Base-by-base conservation (phyloP, 1,139 yeast species). In the Candida freyschussii region DNA sequence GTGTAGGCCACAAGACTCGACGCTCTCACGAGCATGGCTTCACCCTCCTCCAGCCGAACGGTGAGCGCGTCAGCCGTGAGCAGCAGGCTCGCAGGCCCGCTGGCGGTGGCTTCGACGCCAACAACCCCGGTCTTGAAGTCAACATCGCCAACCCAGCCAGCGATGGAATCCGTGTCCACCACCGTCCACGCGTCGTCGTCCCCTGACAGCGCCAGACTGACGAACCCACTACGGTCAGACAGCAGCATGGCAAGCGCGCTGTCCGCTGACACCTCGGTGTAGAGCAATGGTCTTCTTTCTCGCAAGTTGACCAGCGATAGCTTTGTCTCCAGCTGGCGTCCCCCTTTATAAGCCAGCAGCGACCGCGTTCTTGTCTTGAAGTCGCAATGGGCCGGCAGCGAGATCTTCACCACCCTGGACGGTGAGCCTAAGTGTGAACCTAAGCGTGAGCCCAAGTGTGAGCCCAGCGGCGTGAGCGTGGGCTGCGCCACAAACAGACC, bases 371-470 rank as follows among this genome's bases (percentile, higher is more conserved):
- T 57, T 15, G 69, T 61, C 41, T 62, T 69, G 17, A 74, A 45
- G 4, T 67, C 56, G 4, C 72, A 56, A 2, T 75, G 69, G 6
- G 74, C 61, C 5, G 79, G 79, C 7, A 73, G 47, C 18, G 67
- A 59, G 26, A 72, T 58, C 31, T 63, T 66, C 26, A 73, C 46
- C 37, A 73, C 39, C 7, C 69, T 60, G 5, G 66, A 55, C 1
- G n/a, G n/a, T n/a, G n/a, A n/a, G n/a, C n/a, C n/a, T n/a, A n/a
- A n/a, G n/a, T n/a, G n/a, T n/a, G n/a, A n/a, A n/a, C n/a, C n/a
- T n/a, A n/a, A n/a, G n/a, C n/a, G n/a, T n/a, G n/a, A n/a, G n/a
- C n/a, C n/a, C n/a, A n/a, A n/a, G n/a, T 67, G 64, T 16, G 58
- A 56, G 2, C 75, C 77, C 21, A 72, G 41, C 6, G 67, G 67